Evolutionary conservation across 768 basidiomycete species (phyloP), one percentile per base, ranked within the genome.

Genomic region (Collybia sordida): DNA sequence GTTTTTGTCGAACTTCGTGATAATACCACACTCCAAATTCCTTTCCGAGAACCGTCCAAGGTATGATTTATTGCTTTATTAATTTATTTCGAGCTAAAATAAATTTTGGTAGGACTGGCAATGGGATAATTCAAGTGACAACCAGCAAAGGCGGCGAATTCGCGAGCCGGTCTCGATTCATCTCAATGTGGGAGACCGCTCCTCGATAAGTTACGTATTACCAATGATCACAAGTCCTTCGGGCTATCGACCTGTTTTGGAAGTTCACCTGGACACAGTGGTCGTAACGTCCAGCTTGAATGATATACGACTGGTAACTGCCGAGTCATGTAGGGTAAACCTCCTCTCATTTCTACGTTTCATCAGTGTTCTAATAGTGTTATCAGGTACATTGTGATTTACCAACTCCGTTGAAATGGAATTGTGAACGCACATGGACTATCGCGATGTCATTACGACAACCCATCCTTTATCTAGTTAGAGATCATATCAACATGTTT

Each of bases 401-500:
- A 54, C 93, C 93, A 14, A 75, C 85, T 0, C 93, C 94, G 1
- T 70, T 96, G 7, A 74, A 71, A 44, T 98, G 96, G 96, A 82
- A 94, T 52, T 83, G 72, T 0, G 74, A 81, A 56, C 82, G 94
- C 21, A 81, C 78, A 55, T 98, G 96, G 96, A 71, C 73, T 0
- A 80, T 93, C 62, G 72, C 81, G n/a, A 65, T 93, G 39, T 81
- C 79, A 9, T 70, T 98, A 21, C 79, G 82, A 6, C 82, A 83
- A 45, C 87, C 95, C 1, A 69, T 80, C 1, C 74, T 96, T 28
- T 90, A 83, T 61, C 73, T 97, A 17, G 74, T 98, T 9, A 83
- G 93, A 37, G 96, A 98, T 62, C 96, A 98, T 61, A 83, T 94
- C 69, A 95, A 93, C 59, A 90, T 98, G 79, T 81, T 98, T 60